phyloP scores from a whole-genome alignment of 441 rosid genomes.

The Metrosideros polymorpha region DNA sequence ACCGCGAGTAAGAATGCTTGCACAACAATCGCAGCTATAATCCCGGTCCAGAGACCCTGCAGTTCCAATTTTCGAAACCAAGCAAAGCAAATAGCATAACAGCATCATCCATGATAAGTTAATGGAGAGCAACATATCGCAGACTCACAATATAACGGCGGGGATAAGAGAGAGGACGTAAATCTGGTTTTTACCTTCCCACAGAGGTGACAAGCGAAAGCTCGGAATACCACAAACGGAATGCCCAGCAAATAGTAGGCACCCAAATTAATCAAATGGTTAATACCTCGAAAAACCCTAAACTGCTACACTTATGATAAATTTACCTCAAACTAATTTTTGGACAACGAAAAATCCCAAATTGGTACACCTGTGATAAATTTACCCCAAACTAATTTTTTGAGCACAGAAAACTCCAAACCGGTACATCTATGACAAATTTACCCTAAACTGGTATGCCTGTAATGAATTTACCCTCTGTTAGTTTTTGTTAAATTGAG shows the following conservation, averaged over 20 bases:
- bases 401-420: too few species aligned
- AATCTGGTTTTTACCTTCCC: neutral
- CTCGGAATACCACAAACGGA: neutral
- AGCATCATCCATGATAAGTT: neutral
- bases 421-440: too few species aligned
- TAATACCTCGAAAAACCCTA: too few species aligned
- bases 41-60: neutral
- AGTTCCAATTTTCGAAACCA: neutral
- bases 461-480: too few species aligned
- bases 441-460: too few species aligned
- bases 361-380: too few species aligned
- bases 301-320: too few species aligned
- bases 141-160: neutral
- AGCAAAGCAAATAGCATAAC: neutral
- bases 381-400: too few species aligned
- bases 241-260: neutral
- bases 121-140: neutral
- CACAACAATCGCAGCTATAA: neutral
- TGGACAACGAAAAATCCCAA: too few species aligned
- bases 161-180: neutral
- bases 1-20: neutral
- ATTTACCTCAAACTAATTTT: too few species aligned
- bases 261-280: too few species aligned
- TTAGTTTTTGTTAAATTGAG: too few species aligned
- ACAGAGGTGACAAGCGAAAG: neutral